Evolutionary conservation across 208 protist species (phyloP).

Genomic region (Polymyxa betae): DNA sequence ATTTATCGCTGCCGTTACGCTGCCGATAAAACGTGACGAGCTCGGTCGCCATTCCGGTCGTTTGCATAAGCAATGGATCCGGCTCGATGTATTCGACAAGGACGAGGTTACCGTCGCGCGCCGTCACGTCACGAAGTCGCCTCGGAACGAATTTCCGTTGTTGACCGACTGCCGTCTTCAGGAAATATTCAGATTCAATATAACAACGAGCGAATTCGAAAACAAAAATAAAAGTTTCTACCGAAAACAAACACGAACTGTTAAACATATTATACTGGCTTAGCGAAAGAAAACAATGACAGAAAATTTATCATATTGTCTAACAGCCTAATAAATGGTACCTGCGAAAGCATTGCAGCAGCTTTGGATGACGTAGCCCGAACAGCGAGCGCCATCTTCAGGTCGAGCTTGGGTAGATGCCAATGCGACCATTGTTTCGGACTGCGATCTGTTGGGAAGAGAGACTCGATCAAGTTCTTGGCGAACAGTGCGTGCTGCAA

Average conservation of each 20-base stretch:
- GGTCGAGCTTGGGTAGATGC: neutral
- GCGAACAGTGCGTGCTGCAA: conserved; percentile 50
- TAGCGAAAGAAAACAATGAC: no score
- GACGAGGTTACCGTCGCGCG: neutral
- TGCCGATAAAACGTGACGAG: conserved; percentile 47
- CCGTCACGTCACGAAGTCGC: conserved; percentile 4
- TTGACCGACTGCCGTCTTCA: no score
- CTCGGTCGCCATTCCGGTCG: conserved; percentile 42
- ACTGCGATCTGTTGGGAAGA: conserved; percentile 39
- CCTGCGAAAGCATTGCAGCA: no score
- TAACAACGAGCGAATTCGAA: no score
- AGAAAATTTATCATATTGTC: no score
- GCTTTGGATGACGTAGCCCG: neutral
- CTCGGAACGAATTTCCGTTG: conserved; percentile 27
- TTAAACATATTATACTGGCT: no score
- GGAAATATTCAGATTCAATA: no score
- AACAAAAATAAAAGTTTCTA: no score
- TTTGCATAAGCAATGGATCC: conserved; percentile 39
- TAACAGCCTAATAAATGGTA: no score
- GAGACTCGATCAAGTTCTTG: conserved; percentile 38
- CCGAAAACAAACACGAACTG: no score
- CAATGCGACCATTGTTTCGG: neutral
- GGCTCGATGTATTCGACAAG: conserved; percentile 26
- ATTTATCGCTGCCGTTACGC: neutral
- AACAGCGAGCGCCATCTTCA: neutral